Base-by-base conservation (phyloP, 306 rosid genomes). In the Ammopiptanthus mongolicus region DNA sequence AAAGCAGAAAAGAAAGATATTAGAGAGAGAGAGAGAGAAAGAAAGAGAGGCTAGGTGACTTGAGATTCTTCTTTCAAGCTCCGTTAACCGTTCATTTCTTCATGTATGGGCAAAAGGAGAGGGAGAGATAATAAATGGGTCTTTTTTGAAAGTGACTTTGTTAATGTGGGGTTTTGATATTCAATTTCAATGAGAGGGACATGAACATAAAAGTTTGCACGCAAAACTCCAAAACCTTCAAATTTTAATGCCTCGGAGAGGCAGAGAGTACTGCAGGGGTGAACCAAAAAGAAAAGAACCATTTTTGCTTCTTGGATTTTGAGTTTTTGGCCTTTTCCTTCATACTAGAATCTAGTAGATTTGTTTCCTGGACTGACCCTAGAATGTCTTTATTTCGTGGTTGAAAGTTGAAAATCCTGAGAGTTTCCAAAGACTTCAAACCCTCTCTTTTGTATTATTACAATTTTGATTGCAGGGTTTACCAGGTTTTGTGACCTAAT, bases 71-170 rank as follows among this genome's bases (percentile, higher is more conserved):
- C 73, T 83, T 77, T 82, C 80, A 80, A 6, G n/a, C n/a, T n/a
- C n/a, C 78, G 81, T 83, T 25, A 73, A 46, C 81, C 75, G 67
- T 80, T 75, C 80, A 75, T 78, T 68, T 81, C 48, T 83, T 57
- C 58, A 52, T 58, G 88, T 83, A 83, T 65, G 76, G 85, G 84
- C 0, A 84, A 79, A 80, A 71, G 88, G 55, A 1, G 68, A 71
- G 46, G 70, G 46, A 21, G 48, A 56, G n/a, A n/a, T n/a, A 50
- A 52, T 39, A 58, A 82, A 82, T 69, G 82, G 76, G 52, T 58
- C 66, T n/a, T 84, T 79, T 65, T 29, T 46, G 81, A 88, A 80
- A 78, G 81, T 73, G 82, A 78, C 80, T 71, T 81, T 36, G 70
- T 19, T 37, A 53, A 51, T 46, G 77, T 39, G 66, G 65, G 69